Evolutionary conservation across 2,329 filamentous ascomycete species (phyloP), one percentile per base, ranked within the genome.

Genomic region (Salinomyces thailandicus): DNA sequence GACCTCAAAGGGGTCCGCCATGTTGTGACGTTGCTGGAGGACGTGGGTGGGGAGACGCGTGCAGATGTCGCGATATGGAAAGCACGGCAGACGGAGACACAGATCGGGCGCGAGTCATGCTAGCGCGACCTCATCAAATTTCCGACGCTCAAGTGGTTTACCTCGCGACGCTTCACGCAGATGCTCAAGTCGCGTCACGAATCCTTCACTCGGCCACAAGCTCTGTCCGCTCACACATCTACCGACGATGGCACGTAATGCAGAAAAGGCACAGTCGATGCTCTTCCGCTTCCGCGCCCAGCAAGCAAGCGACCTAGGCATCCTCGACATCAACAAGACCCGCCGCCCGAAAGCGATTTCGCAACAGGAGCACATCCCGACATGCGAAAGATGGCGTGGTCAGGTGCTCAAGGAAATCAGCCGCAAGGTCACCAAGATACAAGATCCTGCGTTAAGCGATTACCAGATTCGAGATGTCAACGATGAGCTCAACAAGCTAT

Each of bases 181-280:
- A n/a, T n/a, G n/a, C n/a, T n/a, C n/a, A n/a, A n/a, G n/a, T n/a
- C n/a, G n/a, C n/a, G n/a, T n/a, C n/a, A n/a, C n/a, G n/a, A n/a
- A n/a, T n/a, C n/a, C n/a, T n/a, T n/a, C n/a, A n/a, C n/a, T n/a
- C n/a, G n/a, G n/a, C n/a, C n/a, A n/a, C n/a, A n/a, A n/a, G n/a
- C n/a, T 24, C 20, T 7, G n/a, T 24, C 20, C 7, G 7, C 20
- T n/a, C 20, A n/a, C 20, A 24, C n/a, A 24, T 7, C 27, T 14
- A 15, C 11, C 27, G 8, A 30, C 3, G 3, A 58, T 58, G 89
- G 87, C 89, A 57, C 89, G 89, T 58, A 95, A 96, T 64, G 89
- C 85, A 31, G 89, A 96, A 73, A 98, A 96, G 64, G 89, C 91
- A 55, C 91, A 98, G 71, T 95, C 87, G 32, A 98, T 98, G 89